Conservation (phyloP, 2,329 filamentous ascomycete species). For the Mariannaea sp. region DNA sequence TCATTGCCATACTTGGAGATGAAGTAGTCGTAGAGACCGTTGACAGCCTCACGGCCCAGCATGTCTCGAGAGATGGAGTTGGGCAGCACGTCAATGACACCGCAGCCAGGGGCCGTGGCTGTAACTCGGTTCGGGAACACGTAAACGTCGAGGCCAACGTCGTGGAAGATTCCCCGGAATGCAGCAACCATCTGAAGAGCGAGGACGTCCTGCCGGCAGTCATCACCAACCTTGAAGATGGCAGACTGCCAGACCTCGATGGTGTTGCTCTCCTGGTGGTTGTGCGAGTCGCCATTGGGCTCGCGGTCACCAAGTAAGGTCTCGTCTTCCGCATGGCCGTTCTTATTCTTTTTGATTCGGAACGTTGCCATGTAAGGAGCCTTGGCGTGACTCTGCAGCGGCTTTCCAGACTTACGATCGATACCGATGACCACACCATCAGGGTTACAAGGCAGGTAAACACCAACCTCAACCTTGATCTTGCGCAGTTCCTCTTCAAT, state of each 20-base stretch:
- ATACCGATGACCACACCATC: constrained; percentile 98
- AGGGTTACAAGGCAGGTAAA: constrained; percentile 95
- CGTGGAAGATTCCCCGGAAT: constrained; percentile 96
- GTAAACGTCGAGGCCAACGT: constrained; percentile 91
- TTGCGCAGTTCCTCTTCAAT: constrained; percentile 98
- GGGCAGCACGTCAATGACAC: constrained; percentile 96
- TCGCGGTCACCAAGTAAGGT: constrained; percentile 59
- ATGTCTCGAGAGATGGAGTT: constrained; percentile 99
- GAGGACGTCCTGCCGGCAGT: constrained; percentile 95
- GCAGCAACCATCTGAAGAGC: constrained; percentile 97
- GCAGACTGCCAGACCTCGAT: constrained; percentile 99
- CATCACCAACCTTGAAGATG: constrained; percentile 99
- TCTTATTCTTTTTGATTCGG: constrained; percentile 82
- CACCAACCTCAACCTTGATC: constrained; percentile 95
- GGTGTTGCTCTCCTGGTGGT: constrained; percentile 57
- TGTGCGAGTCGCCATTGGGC: constrained; percentile 45
- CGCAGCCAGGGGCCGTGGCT: constrained; percentile 94
- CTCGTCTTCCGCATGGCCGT: constrained; percentile 53
- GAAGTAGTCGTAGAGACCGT: constrained; percentile 98
- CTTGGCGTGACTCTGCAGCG: constrained; percentile 96
- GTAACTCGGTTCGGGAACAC: constrained; percentile 98
- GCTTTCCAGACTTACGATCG: constrained; percentile 96
- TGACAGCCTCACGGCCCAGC: constrained; percentile 96
- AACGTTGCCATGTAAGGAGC: constrained; percentile 99
- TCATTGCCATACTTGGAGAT: constrained; percentile 96